These are phyloP conservation scores for Lobosporangium transversale DNA, from an alignment of 192 early-diverging fungal genomes.

Conservation along the genomic window DNA sequence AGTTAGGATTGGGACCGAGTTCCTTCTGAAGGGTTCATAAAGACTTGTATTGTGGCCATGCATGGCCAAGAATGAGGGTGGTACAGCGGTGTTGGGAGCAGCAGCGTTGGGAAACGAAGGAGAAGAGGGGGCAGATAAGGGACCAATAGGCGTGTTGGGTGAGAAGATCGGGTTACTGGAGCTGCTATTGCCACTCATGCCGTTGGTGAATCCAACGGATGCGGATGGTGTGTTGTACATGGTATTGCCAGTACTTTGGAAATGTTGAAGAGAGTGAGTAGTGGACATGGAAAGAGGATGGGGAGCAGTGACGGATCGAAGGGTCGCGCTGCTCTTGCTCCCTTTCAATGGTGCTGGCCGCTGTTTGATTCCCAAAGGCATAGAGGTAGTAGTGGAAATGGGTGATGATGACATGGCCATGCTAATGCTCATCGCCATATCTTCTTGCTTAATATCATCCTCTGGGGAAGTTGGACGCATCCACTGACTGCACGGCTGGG, in stretches of 20 bases:
- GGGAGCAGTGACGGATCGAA: constrained; percentile 32
- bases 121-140: constrained; percentile 38
- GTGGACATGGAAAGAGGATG: constrained; percentile 38
- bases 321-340: constrained; percentile 42
- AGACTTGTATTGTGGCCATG: constrained; percentile 37
- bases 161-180: constrained; percentile 12
- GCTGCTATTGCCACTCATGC: constrained; percentile 12
- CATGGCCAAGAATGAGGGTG: constrained; percentile 45
- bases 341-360: constrained; percentile 23
- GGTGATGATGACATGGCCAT: constrained; percentile 26
- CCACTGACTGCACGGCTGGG: constrained; percentile 11
- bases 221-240: constrained; percentile 17
- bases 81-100: constrained; percentile 8
- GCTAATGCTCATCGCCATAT: constrained; percentile 12
- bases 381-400: not conserved
- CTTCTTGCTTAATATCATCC: constrained; percentile 41
- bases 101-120: constrained; percentile 27
- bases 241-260: constrained; percentile 27
- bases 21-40: constrained; percentile 44
- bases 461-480: constrained; percentile 14
- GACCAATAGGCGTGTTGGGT: constrained; percentile 23
- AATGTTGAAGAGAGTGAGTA: constrained; percentile 36
- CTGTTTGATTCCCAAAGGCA: constrained; percentile 22
- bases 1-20: constrained; percentile 46
- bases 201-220: constrained; percentile 13